Evolutionary conservation across 306 rosid genomes (phyloP).

Genomic region (Abrus pulchellus): DNA sequence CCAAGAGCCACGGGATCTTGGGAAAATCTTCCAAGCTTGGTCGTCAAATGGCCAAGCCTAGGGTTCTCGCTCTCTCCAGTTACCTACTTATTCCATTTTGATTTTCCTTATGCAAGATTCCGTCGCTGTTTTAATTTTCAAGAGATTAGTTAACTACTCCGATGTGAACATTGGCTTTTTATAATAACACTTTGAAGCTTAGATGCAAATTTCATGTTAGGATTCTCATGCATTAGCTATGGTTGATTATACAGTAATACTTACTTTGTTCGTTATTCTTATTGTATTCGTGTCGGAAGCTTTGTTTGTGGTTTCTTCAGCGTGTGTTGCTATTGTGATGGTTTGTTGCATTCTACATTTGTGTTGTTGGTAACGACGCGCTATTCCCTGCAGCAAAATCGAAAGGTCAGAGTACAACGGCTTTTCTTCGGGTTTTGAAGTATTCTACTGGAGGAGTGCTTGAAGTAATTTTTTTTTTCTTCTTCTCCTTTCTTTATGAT

Average conservation of each 20-base stretch:
- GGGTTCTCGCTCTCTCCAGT: constrained; percentile 98
- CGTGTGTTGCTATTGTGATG: constrained; percentile 3
- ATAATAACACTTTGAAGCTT: not conserved
- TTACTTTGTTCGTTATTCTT: not conserved
- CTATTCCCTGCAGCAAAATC: constrained; percentile 69
- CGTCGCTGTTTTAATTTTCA: constrained; percentile 14
- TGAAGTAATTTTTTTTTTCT: constrained; percentile 65
- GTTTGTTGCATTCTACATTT: constrained; percentile 33
- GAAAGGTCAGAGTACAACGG: constrained; percentile 75
- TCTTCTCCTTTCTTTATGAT: not conserved
- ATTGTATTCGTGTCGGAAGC: too few species aligned
- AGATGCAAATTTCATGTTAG: too few species aligned
- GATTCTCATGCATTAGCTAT: constrained; percentile 16
- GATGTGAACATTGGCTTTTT: constrained; percentile 27
- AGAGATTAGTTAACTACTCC: constrained; percentile 30
- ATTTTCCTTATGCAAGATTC: constrained; percentile 26
- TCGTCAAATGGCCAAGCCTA: constrained; percentile 96
- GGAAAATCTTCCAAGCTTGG: constrained; percentile 85
- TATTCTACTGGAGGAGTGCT: constrained; percentile 98
- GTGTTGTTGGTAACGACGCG: constrained; percentile 45
- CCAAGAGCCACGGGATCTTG: constrained; percentile 82
- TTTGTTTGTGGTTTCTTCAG: not conserved
- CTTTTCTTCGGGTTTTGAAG: constrained; percentile 91
- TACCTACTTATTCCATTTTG: constrained; percentile 48
- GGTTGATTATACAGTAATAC: not conserved